Conservation (phyloP, 257 asterid species). For the Catharanthus roseus region DNA sequence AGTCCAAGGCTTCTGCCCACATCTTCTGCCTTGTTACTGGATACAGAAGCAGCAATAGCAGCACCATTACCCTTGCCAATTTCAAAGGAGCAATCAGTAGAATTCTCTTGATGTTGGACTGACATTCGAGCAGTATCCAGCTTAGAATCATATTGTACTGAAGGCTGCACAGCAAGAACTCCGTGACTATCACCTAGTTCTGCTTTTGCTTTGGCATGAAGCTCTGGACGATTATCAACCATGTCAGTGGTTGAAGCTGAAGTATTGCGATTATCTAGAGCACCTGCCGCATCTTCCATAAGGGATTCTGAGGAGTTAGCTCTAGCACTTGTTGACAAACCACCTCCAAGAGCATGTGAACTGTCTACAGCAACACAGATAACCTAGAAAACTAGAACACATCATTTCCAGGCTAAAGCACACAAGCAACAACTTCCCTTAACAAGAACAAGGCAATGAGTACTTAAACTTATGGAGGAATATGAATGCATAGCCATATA, state of each 20-base stretch:
- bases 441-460: slow-evolving; percentile 4
- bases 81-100: slow-evolving; percentile 32
- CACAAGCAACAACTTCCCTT: slow-evolving; percentile 3
- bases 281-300: slow-evolving; percentile 27
- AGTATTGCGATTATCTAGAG: slow-evolving; percentile 27
- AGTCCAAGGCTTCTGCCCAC: slow-evolving; percentile 29
- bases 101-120: slow-evolving; percentile 31
- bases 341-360: slow-evolving; percentile 28
- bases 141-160: slow-evolving; percentile 30
- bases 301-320: slow-evolving; percentile 34
- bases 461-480: neutral
- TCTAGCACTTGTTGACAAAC: slow-evolving; percentile 29
- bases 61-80: slow-evolving; percentile 34
- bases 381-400: slow-evolving; percentile 33
- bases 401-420: slow-evolving; percentile 2
- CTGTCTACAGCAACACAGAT: slow-evolving; percentile 30
- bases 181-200: slow-evolving; percentile 34
- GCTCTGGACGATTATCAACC: slow-evolving; percentile 32
- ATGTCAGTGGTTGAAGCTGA: slow-evolving; percentile 33
- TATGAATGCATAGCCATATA: neutral
- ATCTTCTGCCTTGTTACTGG: slow-evolving; percentile 34
- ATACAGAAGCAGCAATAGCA: slow-evolving; percentile 26
- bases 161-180: slow-evolving; percentile 21
- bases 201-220: slow-evolving; percentile 40
- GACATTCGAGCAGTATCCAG: slow-evolving; percentile 28